Percentiles rank a stretch among this genome's conserved stretches.
Evolutionary conservation across 352 stramenopile species (phyloP).

Genomic region (Thraustotheca clavata): DNA sequence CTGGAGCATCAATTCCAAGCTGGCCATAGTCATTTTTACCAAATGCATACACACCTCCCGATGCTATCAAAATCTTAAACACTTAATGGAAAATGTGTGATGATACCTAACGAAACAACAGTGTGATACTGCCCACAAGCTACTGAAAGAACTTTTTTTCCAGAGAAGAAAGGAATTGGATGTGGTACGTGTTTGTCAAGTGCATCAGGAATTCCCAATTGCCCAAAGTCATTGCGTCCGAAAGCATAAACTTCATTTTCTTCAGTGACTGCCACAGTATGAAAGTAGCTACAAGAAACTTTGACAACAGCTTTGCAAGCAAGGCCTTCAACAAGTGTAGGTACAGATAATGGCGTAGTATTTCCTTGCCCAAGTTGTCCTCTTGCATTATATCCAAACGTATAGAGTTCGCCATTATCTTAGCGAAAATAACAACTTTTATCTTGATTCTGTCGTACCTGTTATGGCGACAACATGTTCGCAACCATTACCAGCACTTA

Average conservation of each 20-base stretch:
- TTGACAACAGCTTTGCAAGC: slow-evolving; percentile 49
- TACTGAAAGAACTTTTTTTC: slow-evolving; percentile 47
- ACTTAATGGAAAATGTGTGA: background rate
- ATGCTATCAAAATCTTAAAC: slow-evolving; percentile 27
- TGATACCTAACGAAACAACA: slow-evolving; percentile 49
- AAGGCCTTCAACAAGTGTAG: slow-evolving; percentile 38
- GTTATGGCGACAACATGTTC: slow-evolving; percentile 85
- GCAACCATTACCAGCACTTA: slow-evolving; percentile 89
- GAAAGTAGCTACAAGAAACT: slow-evolving; percentile 90
- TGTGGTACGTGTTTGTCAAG: slow-evolving; percentile 59
- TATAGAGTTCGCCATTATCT: slow-evolving; percentile 78
- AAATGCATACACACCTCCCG: slow-evolving; percentile 70
- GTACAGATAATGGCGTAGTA: slow-evolving; percentile 42
- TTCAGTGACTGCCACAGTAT: slow-evolving; percentile 75
- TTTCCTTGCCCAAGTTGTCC: slow-evolving; percentile 83
- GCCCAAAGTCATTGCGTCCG: slow-evolving; percentile 89
- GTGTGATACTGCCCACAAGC: slow-evolving; percentile 88
- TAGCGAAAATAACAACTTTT: background rate
- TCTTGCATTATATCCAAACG: slow-evolving; percentile 88
- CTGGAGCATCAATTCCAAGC: slow-evolving; percentile 60
- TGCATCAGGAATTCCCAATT: slow-evolving; percentile 70
- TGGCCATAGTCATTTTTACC: slow-evolving; percentile 92
- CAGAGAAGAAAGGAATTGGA: slow-evolving; percentile 42
- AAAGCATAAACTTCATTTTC: slow-evolving; percentile 79
- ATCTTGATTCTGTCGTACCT: slow-evolving; percentile 29